These are phyloP conservation scores for Rickenella mellea DNA, from an alignment of 768 basidiomycete species.

Conservation along the genomic window DNA sequence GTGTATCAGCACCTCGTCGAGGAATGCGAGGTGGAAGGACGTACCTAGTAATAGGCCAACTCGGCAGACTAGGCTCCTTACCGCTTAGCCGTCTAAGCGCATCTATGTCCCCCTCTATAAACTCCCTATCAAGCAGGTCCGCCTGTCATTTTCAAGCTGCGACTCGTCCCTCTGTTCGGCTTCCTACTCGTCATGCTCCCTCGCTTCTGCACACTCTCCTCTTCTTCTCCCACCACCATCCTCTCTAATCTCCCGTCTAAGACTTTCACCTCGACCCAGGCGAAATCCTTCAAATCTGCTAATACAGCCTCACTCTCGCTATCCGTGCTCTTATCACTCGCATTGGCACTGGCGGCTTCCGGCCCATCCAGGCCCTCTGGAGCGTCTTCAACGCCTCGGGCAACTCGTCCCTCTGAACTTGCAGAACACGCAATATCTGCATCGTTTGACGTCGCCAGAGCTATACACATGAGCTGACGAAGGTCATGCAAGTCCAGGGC, in stretches of 20 bases:
- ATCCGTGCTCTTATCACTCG: too few species aligned
- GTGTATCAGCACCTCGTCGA: too few species aligned
- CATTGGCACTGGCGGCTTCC: not conserved
- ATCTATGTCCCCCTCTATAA: slow-evolving; percentile 65
- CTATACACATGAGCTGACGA: slow-evolving; percentile 45
- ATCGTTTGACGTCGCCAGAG: slow-evolving; percentile 50
- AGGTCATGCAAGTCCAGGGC: slow-evolving; percentile 47
- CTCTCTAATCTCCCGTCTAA: too few species aligned
- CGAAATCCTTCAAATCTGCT: too few species aligned
- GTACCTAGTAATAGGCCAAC: slow-evolving; percentile 69
- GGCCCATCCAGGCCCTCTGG: slow-evolving; percentile 43
- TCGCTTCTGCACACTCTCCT: too few species aligned
- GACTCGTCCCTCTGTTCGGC: too few species aligned
- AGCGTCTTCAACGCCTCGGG: slow-evolving; percentile 76
- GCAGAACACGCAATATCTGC: slow-evolving; percentile 49
- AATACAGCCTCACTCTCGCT: slow-evolving; percentile 13
- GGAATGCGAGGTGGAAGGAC: slow-evolving; percentile 4
- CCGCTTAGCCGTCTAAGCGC: slow-evolving; percentile 49
- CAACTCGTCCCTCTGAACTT: slow-evolving; percentile 58
- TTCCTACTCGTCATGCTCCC: too few species aligned
- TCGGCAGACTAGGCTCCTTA: slow-evolving; percentile 37
- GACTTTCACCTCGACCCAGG: too few species aligned
- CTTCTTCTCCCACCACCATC: too few species aligned
- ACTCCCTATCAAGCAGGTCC: slow-evolving; percentile 59
- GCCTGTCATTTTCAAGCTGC: too few species aligned